Conservation (phyloP, 1,139 yeast species). For the Candida sanyaensis region DNA sequence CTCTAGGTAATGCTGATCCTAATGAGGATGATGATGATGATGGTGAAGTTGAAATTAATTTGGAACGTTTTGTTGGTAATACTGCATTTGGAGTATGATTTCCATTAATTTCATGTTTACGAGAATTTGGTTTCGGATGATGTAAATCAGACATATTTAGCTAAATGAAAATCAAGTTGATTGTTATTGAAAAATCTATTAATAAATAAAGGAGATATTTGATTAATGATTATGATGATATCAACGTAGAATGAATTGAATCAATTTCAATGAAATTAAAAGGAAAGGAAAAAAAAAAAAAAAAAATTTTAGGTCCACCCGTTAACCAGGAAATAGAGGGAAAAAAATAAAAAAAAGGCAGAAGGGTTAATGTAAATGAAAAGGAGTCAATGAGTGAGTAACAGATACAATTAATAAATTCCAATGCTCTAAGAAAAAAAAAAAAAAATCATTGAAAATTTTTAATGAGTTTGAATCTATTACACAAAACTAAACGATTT, state of each 20-base stretch:
- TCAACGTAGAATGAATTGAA: too few relatives aligned
- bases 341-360: too few relatives aligned
- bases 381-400: too few relatives aligned
- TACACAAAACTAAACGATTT: not conserved
- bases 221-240: too few relatives aligned
- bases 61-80: constrained; percentile 27
- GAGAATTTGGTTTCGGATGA: not conserved
- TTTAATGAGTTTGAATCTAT: too few relatives aligned
- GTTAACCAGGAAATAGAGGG: too few relatives aligned
- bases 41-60: constrained; percentile 15
- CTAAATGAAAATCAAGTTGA: not conserved
- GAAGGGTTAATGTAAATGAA: too few relatives aligned
- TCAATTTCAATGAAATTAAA: too few relatives aligned
- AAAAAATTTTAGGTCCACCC: too few relatives aligned
- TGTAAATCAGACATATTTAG: not conserved
- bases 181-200: not conserved
- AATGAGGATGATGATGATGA: constrained; percentile 5
- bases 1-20: constrained; percentile 10
- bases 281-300: too few relatives aligned
- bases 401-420: too few relatives aligned
- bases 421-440: not conserved
- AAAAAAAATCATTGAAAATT: too few relatives aligned
- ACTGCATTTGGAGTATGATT: constrained; percentile 21
- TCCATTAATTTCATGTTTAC: constrained; percentile 1
- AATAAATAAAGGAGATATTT: not conserved